Percentiles rank a stretch among this genome's conserved stretches.
Conservation (phyloP, 352 stramenopile species). For the Phytophthora macrochlamydospora region DNA sequence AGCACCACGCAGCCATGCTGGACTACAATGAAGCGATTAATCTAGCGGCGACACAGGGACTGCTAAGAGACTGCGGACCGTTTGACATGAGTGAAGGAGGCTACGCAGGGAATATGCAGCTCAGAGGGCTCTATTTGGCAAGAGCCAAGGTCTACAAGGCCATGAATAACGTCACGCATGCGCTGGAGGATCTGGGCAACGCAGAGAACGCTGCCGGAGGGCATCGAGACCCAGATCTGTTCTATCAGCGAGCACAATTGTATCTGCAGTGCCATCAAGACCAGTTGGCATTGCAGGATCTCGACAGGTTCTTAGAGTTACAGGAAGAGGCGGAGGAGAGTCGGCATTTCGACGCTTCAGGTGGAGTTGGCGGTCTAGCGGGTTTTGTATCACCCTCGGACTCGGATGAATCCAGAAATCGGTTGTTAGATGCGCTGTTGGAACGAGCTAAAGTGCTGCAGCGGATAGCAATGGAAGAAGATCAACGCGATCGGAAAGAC, state of each 20-base stretch:
- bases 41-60: conserved; percentile 40
- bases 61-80: conserved; percentile 31
- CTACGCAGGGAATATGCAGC: conserved; percentile 29
- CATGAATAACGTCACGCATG: conserved; percentile 59
- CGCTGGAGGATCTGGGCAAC: conserved; percentile 57
- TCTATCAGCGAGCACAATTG: conserved; percentile 62
- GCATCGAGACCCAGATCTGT: conserved; percentile 61
- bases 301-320: conserved; percentile 76
- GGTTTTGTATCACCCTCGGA: conserved; percentile 31
- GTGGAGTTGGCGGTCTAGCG: conserved; percentile 35
- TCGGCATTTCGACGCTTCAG: conserved; percentile 44
- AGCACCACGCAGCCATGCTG: conserved; percentile 55
- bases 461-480: conserved; percentile 54
- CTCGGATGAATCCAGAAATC: conserved; percentile 18
- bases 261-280: conserved; percentile 55
- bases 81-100: conserved; percentile 27
- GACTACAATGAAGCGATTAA: conserved; percentile 76
- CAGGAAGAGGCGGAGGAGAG: conserved; percentile 51
- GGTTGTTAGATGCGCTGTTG: conserved; percentile 60
- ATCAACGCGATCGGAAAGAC: conserved; percentile 52
- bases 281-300: conserved; percentile 49
- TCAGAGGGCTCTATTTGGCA: conserved; percentile 55
- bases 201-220: conserved; percentile 51
- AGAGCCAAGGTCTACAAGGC: conserved; percentile 55
- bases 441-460: conserved; percentile 64